Percentiles rank a stretch among this genome's conserved stretches.
Conservation (phyloP, 306 rosid genomes). For the Sicyos edulis region DNA sequence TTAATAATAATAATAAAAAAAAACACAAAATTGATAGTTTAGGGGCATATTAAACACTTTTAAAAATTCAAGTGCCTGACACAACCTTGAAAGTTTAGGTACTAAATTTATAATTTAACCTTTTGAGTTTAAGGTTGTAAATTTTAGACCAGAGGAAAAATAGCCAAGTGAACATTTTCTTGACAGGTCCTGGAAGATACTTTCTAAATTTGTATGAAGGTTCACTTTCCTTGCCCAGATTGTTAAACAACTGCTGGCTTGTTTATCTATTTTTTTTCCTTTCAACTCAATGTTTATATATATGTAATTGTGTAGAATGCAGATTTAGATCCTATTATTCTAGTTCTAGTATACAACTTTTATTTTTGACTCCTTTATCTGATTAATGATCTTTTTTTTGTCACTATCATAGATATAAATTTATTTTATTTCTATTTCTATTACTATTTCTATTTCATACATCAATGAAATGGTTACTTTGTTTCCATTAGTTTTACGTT, state of each 20-base stretch:
- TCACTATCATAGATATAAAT: too few species aligned
- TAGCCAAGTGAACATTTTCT: not conserved
- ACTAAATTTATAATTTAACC: not conserved
- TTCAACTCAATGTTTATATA: not conserved
- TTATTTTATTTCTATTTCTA: too few species aligned
- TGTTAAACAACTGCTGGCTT: slow-evolving; percentile 12
- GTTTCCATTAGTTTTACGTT: not conserved
- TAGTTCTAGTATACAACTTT: not conserved
- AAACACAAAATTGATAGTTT: not conserved
- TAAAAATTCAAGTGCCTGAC: not conserved
- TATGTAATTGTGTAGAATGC: slow-evolving; percentile 6
- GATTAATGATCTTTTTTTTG: too few species aligned
- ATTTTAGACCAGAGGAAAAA: not conserved
- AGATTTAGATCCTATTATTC: not conserved
- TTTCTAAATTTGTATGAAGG: slow-evolving; percentile 1
- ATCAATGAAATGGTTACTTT: too few species aligned
- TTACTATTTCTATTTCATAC: too few species aligned
- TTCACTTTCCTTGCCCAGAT: not conserved
- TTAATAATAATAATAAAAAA: too few species aligned
- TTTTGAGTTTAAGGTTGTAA: not conserved
- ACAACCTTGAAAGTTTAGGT: not conserved
- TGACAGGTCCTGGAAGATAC: not conserved
- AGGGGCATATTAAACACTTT: not conserved
- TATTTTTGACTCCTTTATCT: too few species aligned
- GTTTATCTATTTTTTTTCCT: not conserved